Base-by-base conservation (phyloP, 176 grass and related monocot species). In the Chrysopogon serrulatus region DNA sequence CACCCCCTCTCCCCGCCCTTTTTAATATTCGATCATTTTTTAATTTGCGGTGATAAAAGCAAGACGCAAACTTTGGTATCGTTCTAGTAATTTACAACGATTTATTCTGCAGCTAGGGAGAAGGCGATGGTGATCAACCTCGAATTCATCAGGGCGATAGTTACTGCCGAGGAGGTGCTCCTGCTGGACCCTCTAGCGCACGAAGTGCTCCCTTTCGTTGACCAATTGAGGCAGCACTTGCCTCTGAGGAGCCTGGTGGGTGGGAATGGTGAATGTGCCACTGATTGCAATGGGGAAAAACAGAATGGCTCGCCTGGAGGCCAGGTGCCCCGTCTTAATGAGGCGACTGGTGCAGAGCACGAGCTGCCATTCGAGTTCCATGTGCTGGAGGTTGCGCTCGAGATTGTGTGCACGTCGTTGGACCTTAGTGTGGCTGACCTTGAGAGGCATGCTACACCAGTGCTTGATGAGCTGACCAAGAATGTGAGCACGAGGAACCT, bases 401-500 rank as follows among this genome's bases (percentile, higher is more conserved):
- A 96, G 85, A 69, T 84, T 40, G 90, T 92, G 18, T 99, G 96
- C 73, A 86, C 78, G 10, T 87, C 62, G 11, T 78, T 99, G 60
- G 96, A 95, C 35, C 80, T 53, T 9, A 92, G 75, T 13, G 96
- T 96, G 18, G 73, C 83, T 84, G 90, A 89, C 41, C 89, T 99
- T 44, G 93, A 99, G 88, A 96, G 83, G 77, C 83, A 83, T 0
- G 96, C 96, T 54, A 89, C 88, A 48, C 96, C 96, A 8, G 93
- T 96, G 56, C 93, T 99, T 11, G 93, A 99, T 56, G 96, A 96
- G 73, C 83, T 99, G 42, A 92, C 93, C 32, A 96, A 89, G 68
- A 99, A 99, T 82, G 96, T 94, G 47, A 99, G 96, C 84, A 96
- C 89, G 1, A 93, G 91, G 83, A 99, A 99, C 86, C 91, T 99